A percentile compares a stretch with the other conserved stretches of the same genome.
phyloP scores from a whole-genome alignment of 371 early-diverging fungal species.

The Mortierella sp. region DNA sequence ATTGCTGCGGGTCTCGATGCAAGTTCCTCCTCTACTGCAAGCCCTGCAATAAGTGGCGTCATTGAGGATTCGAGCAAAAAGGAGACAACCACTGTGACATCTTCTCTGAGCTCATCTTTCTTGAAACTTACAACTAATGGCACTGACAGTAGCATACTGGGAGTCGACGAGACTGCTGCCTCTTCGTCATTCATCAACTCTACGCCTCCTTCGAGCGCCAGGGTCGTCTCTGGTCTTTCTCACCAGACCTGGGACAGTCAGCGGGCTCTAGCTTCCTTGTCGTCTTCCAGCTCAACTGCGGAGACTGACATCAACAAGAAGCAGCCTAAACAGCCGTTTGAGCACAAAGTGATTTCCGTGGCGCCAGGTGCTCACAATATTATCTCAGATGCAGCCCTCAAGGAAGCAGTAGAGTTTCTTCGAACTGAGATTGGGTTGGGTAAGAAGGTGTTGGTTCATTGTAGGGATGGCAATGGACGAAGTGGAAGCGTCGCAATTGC shows the following conservation, averaged over 20 bases:
- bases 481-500: conserved; percentile 47
- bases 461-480: conserved; percentile 52
- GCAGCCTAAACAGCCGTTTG: conserved; percentile 14
- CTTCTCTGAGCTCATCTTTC: background rate
- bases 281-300: no score
- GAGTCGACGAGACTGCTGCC: background rate
- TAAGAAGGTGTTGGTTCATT: conserved; percentile 52
- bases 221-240: conserved; percentile 18
- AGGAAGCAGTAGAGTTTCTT: conserved; percentile 43
- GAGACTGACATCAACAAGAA: background rate
- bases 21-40: background rate
- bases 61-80: background rate
- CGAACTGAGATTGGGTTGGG: conserved; percentile 28
- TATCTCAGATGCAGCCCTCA: conserved; percentile 36
- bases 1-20: background rate
- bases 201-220: conserved; percentile 26
- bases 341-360: conserved; percentile 40
- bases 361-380: conserved; percentile 44
- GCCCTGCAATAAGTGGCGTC: no score
- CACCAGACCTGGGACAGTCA: conserved; percentile 16
- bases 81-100: background rate
- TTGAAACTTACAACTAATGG: background rate
- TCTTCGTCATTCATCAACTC: background rate
- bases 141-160: background rate
- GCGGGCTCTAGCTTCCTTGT: conserved; percentile 11